Base-by-base conservation (phyloP, 768 basidiomycete genomes). In the Cystobasidium tubakii region DNA sequence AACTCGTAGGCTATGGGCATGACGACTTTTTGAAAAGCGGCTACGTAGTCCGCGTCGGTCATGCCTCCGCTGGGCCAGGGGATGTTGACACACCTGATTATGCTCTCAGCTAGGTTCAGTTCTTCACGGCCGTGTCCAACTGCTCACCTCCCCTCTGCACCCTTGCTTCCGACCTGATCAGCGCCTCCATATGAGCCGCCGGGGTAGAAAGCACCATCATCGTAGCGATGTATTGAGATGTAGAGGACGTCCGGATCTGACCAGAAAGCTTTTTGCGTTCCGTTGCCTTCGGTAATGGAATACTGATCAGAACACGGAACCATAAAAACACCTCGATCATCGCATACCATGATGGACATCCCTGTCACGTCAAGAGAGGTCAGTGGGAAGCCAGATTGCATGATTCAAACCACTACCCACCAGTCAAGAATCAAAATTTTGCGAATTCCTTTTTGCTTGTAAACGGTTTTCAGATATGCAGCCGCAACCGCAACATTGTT, bases 1-100 rank as follows among this genome's bases (percentile, higher is more conserved):
- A 97, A 99, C 81, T 99, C 96, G 81, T 92, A 86, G 0, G 92
- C 94, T 74, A 99, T 95, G 1, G 96, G 96, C 90, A 99, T 92
- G 36, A 98, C 86, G 55, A 98, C 86, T 78, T 89, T 88, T 79
- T 97, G 93, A 82, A 99, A 98, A 0, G 96, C 96, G 78, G 94
- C 89, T 23, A 99, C 85, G 78, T 99, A 99, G 79, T 99, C 96
- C 17, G 91, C 91, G 79, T 99, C 95, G 6, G 10, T 36, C 88
- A 96, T 95, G 19, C 90, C 92, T 44, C 81, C 82, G 66, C 85
- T 85, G 9, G 92, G 91, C 94, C 96, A 99, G 0, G 95, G 93
- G 69, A 99, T 86, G 80, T 99, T 99, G 77, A 99, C 92, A 62
- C 90, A 92, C 79, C 92, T 97, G 29, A 0, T 1, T 25, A 42